Base-by-base conservation (phyloP, 208 protist genomes). In the Wallacemonas sp. region DNA sequence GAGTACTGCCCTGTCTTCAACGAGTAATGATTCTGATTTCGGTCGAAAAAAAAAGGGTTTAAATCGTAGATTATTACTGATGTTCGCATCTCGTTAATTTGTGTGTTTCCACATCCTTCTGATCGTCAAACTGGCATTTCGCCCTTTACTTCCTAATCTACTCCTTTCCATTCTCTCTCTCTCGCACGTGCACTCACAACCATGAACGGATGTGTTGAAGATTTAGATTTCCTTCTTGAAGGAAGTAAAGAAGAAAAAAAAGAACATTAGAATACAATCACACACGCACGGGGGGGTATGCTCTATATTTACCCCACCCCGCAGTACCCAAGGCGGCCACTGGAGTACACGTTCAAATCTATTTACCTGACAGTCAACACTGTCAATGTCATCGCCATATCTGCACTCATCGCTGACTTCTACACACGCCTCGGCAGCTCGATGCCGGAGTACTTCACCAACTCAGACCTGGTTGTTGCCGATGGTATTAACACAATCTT, bases 291-390 rank as follows among this genome's bases (percentile, higher is more conserved):
- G n/a, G n/a, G n/a, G n/a, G n/a, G n/a, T n/a, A 95, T 95, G 90
- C 73, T 95, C 26, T 95, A 88, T 59, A 58, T 93, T 15, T 80
- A 80, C 62, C 86, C 90, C 21, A 86, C 75, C 5, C 75, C 86
- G 28, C 70, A 86, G 62, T 93, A 91, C 71, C 90, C 90, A 30
- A 73, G 90, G 24, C 54, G 65, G 34, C 42, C 36, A 41, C 55
- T 88, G 17, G 86, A 95, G 68, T 72, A 78, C 36, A 30, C 89
- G 6, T 88, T 91, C 64, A 90, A 93, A 53, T 53, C 58, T 30
- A 45, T 93, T 27, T 93, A 95, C 67, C 58, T 79, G 26, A 28
- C 93, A n/a, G 53, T 68, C 39, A 86, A 66, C 45, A 31, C 72
- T 1, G 4, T 75, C 2, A 77, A 91, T 49, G 21, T 82, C 11